phyloP scores from a whole-genome alignment of 495 filamentous ascomycete genomes.

The Podospora didyma region DNA sequence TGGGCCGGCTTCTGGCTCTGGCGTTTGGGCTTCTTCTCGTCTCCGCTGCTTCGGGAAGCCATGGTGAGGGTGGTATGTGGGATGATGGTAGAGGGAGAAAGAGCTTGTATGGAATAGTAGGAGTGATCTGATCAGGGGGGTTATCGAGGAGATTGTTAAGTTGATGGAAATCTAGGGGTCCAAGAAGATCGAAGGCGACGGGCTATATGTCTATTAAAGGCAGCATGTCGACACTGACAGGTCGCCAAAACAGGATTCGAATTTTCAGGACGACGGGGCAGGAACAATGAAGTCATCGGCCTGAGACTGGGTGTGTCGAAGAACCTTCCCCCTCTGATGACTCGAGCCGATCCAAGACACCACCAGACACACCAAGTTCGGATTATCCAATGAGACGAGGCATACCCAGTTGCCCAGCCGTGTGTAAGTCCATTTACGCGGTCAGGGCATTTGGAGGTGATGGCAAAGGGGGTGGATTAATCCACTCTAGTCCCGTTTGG shows the following conservation, averaged over 20 bases:
- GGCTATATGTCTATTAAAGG: constrained; percentile 4
- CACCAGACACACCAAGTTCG: no score
- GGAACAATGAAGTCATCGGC: constrained; percentile 15
- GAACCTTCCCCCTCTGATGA: not conserved
- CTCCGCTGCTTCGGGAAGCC: constrained; percentile 34
- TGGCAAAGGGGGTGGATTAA: no score
- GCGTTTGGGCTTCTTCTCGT: constrained; percentile 26
- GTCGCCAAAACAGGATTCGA: constrained; percentile 12
- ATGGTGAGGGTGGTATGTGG: constrained; percentile 17
- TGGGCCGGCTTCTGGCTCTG: constrained; percentile 21
- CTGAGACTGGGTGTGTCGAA: not conserved
- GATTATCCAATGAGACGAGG: no score
- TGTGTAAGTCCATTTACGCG: no score
- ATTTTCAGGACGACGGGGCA: not conserved
- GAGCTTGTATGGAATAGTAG: not conserved
- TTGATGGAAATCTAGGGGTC: not conserved
- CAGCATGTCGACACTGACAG: not conserved
- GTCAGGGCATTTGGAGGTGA: no score
- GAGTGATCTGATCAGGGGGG: not conserved
- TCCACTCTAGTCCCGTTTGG: not conserved
- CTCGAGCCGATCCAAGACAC: no score
- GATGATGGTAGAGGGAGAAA: no score
- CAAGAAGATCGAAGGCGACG: not conserved
- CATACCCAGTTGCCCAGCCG: no score
- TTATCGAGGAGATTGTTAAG: not conserved